Base-by-base conservation (phyloP, 768 basidiomycete species). In the Dacryopinax primogenitus region DNA sequence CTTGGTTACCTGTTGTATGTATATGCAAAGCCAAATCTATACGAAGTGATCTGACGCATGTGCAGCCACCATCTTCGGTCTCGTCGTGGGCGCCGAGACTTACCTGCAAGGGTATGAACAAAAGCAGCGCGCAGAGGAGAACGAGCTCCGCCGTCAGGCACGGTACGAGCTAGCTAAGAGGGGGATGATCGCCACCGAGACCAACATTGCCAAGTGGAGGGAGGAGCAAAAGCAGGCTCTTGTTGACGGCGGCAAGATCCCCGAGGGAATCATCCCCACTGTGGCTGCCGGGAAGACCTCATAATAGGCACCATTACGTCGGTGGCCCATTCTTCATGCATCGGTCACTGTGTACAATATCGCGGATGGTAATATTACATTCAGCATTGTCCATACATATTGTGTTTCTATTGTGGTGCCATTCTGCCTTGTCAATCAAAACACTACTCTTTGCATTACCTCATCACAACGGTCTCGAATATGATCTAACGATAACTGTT, bases 151-250 rank as follows among this genome's bases (percentile, higher is more conserved):
- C 36, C 80, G 83, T 63, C 80, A 88, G 73, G 91, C 91, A 11
- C 80, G 87, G 41, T 77, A 86, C 34, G 89, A 90, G 64, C 80
- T 94, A 58, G 84, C 86, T 18, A 80, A 83, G 37, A 82, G 83
- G 66, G 91, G 91, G 28, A 77, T 88, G 45, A 81, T 93, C 63
- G 83, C 84, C 1, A 92, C 90, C 6, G 91, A 94, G 74, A 84
- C 87, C 9, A 90, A 88, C 67, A 92, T 93, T 33, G 79, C 83
- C 33, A 84, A 83, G 72, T 94, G 91, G 91, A 86, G 82, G 72
- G 81, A 77, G 65, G 77, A 79, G 68, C 76, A 74, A 67, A 70
- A 73, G 65, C 71, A 61, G 76, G 51, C 11, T 13, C 26, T 58
- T 62, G 73, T 68, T 33, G 72, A 74, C 58, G 73, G 74, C 9